Conservation (phyloP, 352 stramenopile genomes). For the Phytopythium cucurbitacearum region DNA sequence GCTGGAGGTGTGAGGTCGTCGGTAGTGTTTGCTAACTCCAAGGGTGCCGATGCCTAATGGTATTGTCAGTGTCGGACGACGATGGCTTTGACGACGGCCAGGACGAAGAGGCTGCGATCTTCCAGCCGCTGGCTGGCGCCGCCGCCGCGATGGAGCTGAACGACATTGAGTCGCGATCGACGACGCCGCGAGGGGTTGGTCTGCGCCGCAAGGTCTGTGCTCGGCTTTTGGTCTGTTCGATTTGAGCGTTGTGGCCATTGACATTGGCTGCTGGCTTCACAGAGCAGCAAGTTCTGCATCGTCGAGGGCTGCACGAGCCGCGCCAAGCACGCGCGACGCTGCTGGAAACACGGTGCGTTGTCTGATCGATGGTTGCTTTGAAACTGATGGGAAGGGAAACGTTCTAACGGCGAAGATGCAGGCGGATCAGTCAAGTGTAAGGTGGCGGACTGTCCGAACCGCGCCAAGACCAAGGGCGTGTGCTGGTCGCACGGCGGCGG, state of each 20-base stretch:
- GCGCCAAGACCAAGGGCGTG: conserved; percentile 54
- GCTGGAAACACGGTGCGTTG: conserved; percentile 33
- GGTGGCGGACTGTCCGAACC: conserved; percentile 40
- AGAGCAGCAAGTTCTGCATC: conserved; percentile 39
- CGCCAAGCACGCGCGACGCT: conserved; percentile 30
- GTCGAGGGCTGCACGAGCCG: conserved; percentile 25
- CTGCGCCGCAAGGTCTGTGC: conserved; percentile 12
- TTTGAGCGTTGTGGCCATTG: neutral
- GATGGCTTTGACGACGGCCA: conserved; percentile 9
- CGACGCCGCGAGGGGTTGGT: too few species aligned
- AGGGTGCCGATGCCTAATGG: neutral
- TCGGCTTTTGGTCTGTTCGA: neutral
- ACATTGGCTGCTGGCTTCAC: conserved; percentile 1
- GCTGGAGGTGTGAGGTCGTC: neutral
- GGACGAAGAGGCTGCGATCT: conserved; percentile 1
- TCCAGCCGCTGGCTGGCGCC: too few species aligned
- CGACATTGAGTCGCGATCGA: too few species aligned
- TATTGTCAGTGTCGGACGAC: conserved; percentile 5
- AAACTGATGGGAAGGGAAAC: neutral
- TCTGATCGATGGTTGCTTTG: neutral
- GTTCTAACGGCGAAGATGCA: too few species aligned
- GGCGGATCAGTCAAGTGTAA: conserved; percentile 62
- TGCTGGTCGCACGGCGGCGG: conserved; percentile 62
- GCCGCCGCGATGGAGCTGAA: too few species aligned
- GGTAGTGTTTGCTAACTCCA: conserved; percentile 2